Percentiles rank a stretch among this genome's conserved stretches.
These are phyloP conservation scores for Epichloe sp. DNA, from an alignment of 2,329 filamentous ascomycete species.

Conservation along the genomic window DNA sequence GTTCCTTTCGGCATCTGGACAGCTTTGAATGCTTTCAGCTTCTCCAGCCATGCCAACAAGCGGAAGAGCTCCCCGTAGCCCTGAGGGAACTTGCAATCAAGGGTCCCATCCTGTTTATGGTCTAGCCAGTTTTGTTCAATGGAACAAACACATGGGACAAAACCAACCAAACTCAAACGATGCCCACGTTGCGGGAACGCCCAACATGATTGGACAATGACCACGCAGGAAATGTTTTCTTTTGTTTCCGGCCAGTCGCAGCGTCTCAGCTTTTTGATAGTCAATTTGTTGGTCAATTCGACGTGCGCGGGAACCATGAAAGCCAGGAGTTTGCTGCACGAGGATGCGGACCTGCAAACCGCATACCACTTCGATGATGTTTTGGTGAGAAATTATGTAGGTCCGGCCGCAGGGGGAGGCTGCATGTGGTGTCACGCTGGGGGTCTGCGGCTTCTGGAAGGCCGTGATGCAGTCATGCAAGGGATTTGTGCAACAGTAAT, in stretches of 20 bases:
- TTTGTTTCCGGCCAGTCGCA: not conserved
- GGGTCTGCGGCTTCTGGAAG: not conserved
- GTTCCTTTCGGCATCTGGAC: too few relatives aligned
- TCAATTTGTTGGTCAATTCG: not conserved
- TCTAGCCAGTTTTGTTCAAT: too few relatives aligned
- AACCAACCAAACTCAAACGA: not conserved
- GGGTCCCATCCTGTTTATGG: too few relatives aligned
- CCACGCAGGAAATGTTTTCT: not conserved
- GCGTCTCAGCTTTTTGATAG: not conserved
- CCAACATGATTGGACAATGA: not conserved
- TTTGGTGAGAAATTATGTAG: not conserved
- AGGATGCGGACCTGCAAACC: not conserved
- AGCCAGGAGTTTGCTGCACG: not conserved
- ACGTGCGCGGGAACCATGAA: not conserved
- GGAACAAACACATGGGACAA: too few relatives aligned
- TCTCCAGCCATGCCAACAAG: too few relatives aligned
- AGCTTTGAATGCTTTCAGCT: too few relatives aligned
- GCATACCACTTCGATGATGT: not conserved
- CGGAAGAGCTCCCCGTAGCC: too few relatives aligned
- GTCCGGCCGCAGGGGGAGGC: not conserved
- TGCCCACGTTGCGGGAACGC: constrained; percentile 2
- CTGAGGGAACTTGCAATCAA: too few relatives aligned
- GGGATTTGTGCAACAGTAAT: not conserved
- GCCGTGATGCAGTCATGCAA: not conserved
- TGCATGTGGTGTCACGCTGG: not conserved